phyloP scores from a whole-genome alignment of 805 yeast genomes.

The Zygotorulaspora sp. region DNA sequence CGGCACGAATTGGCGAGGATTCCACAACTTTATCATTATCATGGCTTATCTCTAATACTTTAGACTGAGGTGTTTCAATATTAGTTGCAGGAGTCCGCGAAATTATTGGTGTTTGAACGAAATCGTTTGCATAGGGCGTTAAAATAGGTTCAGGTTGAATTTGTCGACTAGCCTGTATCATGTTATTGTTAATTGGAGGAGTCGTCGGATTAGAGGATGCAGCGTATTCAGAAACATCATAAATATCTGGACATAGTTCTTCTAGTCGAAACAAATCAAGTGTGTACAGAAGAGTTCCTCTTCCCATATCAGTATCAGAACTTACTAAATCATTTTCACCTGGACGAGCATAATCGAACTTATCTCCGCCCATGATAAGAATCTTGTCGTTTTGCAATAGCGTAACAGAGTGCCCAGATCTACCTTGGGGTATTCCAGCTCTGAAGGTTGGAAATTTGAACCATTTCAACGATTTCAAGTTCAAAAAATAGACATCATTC shows the following conservation, averaged over 20 bases:
- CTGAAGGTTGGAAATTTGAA: constrained; percentile 48
- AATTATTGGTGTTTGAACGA: constrained; percentile 13
- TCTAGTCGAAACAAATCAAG: constrained; percentile 47
- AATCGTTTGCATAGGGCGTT: constrained; percentile 24
- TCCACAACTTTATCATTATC: constrained; percentile 1
- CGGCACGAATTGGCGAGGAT: too few species aligned
- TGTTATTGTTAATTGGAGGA: constrained; percentile 13
- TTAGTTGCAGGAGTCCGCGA: constrained; percentile 11
- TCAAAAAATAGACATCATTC: constrained; percentile 66
- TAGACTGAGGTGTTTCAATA: constrained; percentile 14
- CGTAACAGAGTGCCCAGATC: constrained; percentile 90
- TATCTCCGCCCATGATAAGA: constrained; percentile 89
- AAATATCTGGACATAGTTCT: constrained; percentile 38
- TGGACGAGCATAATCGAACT: constrained; percentile 56
- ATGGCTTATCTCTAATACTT: constrained; percentile 1
- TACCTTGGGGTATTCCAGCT: constrained; percentile 61
- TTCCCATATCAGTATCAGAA: constrained; percentile 48
- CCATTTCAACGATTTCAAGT: constrained; percentile 70
- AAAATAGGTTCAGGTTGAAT: constrained; percentile 21
- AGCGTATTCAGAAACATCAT: constrained; percentile 35
- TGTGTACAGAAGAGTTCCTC: constrained; percentile 58
- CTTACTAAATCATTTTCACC: constrained; percentile 49
- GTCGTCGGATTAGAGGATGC: constrained; percentile 19
- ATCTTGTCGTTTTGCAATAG: constrained; percentile 61
- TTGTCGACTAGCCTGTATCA: constrained; percentile 5